phyloP scores from a whole-genome alignment of 2,329 filamentous ascomycete species.

The Thermothelomyces thermophilus region DNA sequence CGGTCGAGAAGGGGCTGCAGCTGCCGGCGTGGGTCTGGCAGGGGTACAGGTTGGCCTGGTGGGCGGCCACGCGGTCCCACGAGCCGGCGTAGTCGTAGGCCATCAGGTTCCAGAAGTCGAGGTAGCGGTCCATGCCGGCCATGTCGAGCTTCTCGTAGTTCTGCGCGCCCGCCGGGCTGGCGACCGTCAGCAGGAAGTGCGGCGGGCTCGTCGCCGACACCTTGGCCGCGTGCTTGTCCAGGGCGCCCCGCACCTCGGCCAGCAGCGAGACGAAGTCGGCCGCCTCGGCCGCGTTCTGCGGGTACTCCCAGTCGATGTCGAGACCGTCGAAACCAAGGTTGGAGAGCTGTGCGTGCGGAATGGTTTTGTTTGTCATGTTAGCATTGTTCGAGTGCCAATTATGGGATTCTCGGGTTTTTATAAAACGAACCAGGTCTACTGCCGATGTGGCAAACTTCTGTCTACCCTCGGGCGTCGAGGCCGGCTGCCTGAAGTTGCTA shows the following conservation, averaged over 20 bases:
- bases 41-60: slow-evolving; percentile 73
- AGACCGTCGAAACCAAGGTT: slow-evolving; percentile 72
- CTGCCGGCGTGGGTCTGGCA: slow-evolving; percentile 45
- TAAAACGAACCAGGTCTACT: slow-evolving; percentile 50
- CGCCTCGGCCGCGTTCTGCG: slow-evolving; percentile 48
- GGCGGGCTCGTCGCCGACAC: slow-evolving; percentile 33
- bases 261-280: slow-evolving; percentile 54
- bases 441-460: slow-evolving; percentile 65
- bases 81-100: slow-evolving; percentile 82
- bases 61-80: slow-evolving; percentile 66
- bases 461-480: slow-evolving; percentile 63
- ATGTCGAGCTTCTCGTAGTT: slow-evolving; percentile 59
- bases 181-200: slow-evolving; percentile 60
- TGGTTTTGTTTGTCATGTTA: too few species aligned
- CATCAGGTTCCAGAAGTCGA: slow-evolving; percentile 80
- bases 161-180: slow-evolving; percentile 54
- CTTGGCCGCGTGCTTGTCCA: slow-evolving; percentile 50
- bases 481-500: slow-evolving; percentile 70
- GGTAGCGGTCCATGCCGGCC: slow-evolving; percentile 55
- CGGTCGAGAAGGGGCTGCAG: slow-evolving; percentile 72
- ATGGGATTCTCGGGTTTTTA: too few species aligned
- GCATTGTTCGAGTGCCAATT: too few species aligned
- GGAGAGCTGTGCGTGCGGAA: slow-evolving; percentile 42
- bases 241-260: slow-evolving; percentile 46
- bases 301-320: slow-evolving; percentile 66